phyloP scores from a whole-genome alignment of 2,329 filamentous ascomycete genomes.

The Epichloe scottii region DNA sequence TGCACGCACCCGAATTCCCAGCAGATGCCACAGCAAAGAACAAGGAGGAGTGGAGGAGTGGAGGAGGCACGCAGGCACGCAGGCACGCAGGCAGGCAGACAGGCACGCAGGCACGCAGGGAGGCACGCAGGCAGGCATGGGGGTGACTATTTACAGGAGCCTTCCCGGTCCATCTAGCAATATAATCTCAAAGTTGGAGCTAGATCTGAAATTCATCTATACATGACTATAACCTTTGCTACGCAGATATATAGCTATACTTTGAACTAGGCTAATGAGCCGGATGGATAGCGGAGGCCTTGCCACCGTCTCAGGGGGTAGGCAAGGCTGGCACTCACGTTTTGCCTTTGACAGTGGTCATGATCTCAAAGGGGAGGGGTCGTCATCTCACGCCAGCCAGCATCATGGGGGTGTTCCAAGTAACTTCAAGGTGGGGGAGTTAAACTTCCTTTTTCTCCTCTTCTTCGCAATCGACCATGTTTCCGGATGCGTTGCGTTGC shows the following conservation, averaged over 20 bases:
- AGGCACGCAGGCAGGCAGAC: too few species aligned
- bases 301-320: background rate
- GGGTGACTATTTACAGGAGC: too few species aligned
- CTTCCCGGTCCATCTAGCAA: too few species aligned
- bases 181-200: too few species aligned
- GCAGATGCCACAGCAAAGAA: background rate
- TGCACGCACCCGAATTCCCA: background rate
- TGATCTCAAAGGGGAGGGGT: background rate
- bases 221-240: too few species aligned
- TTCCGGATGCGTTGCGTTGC: slow-evolving; percentile 1
- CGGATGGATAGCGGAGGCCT: too few species aligned
- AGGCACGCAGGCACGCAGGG: too few species aligned
- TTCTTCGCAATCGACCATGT: background rate
- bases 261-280: too few species aligned
- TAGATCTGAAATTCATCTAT: too few species aligned
- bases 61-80: too few species aligned
- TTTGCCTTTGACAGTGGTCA: background rate
- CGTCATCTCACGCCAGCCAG: background rate
- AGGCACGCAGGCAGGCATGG: too few species aligned
- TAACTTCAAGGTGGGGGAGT: background rate
- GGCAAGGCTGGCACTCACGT: background rate
- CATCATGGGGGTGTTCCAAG: background rate
- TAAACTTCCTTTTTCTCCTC: background rate
- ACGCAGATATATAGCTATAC: too few species aligned
- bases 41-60: background rate